Evolutionary conservation across 1,284 basidiomycete genomes (phyloP).

Genomic region (Ceratobasidium sp.): DNA sequence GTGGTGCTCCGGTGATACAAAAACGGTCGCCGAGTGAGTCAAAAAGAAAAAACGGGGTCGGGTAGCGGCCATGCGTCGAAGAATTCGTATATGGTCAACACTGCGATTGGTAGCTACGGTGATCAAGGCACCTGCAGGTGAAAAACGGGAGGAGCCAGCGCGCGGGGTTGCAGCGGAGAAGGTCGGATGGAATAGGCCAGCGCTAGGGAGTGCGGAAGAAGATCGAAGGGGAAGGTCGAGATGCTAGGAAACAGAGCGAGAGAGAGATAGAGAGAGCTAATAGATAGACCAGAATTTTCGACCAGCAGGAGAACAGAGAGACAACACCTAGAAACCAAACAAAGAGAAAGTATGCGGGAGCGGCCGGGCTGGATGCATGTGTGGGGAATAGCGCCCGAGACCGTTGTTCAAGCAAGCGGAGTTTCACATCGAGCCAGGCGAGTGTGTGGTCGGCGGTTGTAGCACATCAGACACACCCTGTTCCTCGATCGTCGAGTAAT

Average conservation of each 20-base stretch:
- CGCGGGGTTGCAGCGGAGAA: background rate
- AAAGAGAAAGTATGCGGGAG: background rate
- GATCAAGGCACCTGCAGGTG: conserved; percentile 22
- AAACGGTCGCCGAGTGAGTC: background rate
- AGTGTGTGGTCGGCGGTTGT: conserved; percentile 4
- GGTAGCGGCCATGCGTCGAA: conserved; percentile 14
- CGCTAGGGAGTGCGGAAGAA: conserved; percentile 22
- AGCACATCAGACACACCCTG: conserved; percentile 22
- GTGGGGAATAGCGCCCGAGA: conserved; percentile 29
- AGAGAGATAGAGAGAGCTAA: conserved; percentile 15
- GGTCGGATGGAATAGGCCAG: conserved; percentile 1
- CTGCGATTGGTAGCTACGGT: conserved; percentile 22
- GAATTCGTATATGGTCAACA: conserved; percentile 20
- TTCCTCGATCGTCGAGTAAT: conserved; percentile 19
- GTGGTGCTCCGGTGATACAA: conserved; percentile 17
- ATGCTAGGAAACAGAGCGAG: background rate
- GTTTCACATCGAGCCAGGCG: conserved; percentile 19
- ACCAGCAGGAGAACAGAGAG: conserved; percentile 9
- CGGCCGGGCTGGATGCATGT: conserved; percentile 12
- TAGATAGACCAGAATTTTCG: conserved; percentile 31
- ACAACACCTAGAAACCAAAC: background rate
- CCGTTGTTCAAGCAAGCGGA: background rate
- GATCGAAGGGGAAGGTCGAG: conserved; percentile 4
- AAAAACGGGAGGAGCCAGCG: conserved; percentile 11
- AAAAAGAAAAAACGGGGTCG: background rate